phyloP scores from a whole-genome alignment of 163 green algal species.

The Volvox carteri region DNA sequence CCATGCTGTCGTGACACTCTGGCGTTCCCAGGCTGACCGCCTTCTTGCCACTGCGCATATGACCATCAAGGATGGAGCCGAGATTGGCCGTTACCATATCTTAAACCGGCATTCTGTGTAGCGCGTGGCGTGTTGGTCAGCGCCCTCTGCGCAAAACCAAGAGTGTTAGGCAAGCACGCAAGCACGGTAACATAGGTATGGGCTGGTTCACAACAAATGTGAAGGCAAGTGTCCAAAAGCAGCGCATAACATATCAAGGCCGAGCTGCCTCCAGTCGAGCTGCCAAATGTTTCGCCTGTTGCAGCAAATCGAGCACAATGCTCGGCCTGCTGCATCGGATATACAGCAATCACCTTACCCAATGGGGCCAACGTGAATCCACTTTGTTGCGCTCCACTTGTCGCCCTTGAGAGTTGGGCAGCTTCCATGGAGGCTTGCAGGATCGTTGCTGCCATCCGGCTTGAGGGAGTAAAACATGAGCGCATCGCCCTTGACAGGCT shows the following conservation, averaged over 20 bases:
- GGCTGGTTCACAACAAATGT: neutral
- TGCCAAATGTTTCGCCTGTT: too few relatives aligned
- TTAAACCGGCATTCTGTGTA: neutral
- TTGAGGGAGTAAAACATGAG: constrained; percentile 89
- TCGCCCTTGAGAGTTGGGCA: constrained; percentile 85
- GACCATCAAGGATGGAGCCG: neutral
- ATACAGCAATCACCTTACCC: constrained; percentile 29
- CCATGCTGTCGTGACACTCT: constrained; percentile 62
- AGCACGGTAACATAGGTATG: constrained; percentile 10
- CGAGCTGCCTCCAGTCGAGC: too few relatives aligned
- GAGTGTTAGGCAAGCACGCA: neutral
- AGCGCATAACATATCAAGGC: too few relatives aligned
- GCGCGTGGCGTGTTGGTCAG: neutral
- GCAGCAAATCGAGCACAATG: too few relatives aligned
- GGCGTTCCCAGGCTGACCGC: constrained; percentile 12
- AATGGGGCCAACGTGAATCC: constrained; percentile 78
- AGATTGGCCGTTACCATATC: too few relatives aligned
- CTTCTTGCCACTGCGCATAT: constrained; percentile 34
- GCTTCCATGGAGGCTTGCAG: constrained; percentile 77
- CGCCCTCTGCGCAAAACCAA: constrained; percentile 7
- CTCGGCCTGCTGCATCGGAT: too few relatives aligned
- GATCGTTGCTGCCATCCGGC: constrained; percentile 82
- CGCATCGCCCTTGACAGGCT: constrained; percentile 81
- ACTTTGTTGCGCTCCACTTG: constrained; percentile 91
- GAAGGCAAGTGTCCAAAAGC: neutral